Percentiles rank a stretch among this genome's conserved stretches.
Conservation (phyloP, 2,329 filamentous ascomycete genomes). For the Fusarium sp. region DNA sequence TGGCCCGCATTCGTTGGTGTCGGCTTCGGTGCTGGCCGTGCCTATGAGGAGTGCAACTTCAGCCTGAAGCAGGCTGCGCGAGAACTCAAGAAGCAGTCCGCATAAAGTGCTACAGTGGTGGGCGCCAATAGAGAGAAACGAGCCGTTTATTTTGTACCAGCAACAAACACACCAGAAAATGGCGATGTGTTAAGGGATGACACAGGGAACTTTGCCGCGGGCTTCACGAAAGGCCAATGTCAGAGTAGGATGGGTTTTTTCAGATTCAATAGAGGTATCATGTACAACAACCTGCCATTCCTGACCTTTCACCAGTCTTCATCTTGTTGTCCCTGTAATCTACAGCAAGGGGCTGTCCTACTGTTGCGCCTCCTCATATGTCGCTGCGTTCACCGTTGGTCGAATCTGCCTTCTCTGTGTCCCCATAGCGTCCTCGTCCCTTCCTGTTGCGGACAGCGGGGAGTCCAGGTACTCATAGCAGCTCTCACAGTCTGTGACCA, state of each 20-base stretch:
- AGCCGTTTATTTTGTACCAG: slow-evolving; percentile 34
- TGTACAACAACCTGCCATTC: slow-evolving; percentile 46
- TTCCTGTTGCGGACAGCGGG: slow-evolving; percentile 34
- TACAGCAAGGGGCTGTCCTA: slow-evolving; percentile 7
- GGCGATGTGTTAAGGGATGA: slow-evolving; percentile 33
- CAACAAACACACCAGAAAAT: slow-evolving; percentile 39
- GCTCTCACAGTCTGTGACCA: slow-evolving; percentile 25
- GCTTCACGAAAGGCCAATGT: slow-evolving; percentile 38
- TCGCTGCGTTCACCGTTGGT: neutral
- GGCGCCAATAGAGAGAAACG: slow-evolving; percentile 1
- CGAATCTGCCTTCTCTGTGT: slow-evolving; percentile 27
- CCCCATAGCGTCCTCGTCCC: slow-evolving; percentile 27
- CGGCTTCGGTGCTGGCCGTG: slow-evolving; percentile 94
- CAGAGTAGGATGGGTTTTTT: slow-evolving; percentile 41
- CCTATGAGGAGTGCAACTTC: slow-evolving; percentile 98
- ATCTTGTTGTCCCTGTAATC: neutral
- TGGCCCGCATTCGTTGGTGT: slow-evolving; percentile 97
- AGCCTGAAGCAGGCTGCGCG: slow-evolving; percentile 70
- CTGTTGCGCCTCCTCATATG: slow-evolving; percentile 28
- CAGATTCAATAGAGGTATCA: slow-evolving; percentile 46
- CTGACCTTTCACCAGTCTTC: slow-evolving; percentile 1
- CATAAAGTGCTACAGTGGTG: slow-evolving; percentile 44
- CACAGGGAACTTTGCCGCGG: slow-evolving; percentile 29
- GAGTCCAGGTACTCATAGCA: slow-evolving; percentile 33
- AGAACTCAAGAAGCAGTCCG: slow-evolving; percentile 63